phyloP scores from a whole-genome alignment of 352 stramenopile genomes.

The Halophytophthora polymorphica region DNA sequence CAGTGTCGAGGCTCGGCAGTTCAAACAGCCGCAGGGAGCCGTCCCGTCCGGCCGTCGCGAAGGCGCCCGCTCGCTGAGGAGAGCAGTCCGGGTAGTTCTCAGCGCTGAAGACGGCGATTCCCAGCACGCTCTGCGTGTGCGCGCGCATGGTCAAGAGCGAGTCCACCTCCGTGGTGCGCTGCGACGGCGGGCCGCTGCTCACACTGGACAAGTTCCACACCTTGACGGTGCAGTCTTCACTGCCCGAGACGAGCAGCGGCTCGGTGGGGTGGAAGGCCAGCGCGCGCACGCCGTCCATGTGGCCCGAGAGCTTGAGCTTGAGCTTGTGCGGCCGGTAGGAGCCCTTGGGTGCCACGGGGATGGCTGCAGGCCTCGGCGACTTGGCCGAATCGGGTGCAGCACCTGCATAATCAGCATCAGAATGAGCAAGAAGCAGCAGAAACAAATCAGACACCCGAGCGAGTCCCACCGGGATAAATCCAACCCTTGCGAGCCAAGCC shows the following conservation, averaged over 20 bases:
- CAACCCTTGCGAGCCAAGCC: conserved; percentile 3
- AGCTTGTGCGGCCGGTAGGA: conserved; percentile 78
- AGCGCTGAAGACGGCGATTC: conserved; percentile 64
- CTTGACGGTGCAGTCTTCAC: conserved; percentile 83
- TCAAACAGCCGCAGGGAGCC: conserved; percentile 69
- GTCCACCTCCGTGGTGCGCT: conserved; percentile 73
- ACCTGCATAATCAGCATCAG: conserved; percentile 13
- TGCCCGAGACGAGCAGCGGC: conserved; percentile 75
- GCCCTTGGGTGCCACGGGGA: conserved; percentile 49
- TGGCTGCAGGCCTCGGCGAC: conserved; percentile 37
- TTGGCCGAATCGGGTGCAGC: conserved; percentile 32
- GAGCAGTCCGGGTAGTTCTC: conserved; percentile 69
- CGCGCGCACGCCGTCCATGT: conserved; percentile 80
- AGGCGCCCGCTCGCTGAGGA: conserved; percentile 47
- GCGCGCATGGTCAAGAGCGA: conserved; percentile 71
- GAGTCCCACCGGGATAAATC: conserved; percentile 4
- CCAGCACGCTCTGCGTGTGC: conserved; percentile 73
- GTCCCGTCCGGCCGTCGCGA: conserved; percentile 76
- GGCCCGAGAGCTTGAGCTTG: conserved; percentile 81
- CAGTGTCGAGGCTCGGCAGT: conserved; percentile 47
- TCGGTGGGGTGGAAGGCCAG: conserved; percentile 82
- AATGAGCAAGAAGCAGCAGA: neutral
- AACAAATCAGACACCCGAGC: neutral
- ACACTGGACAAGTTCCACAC: conserved; percentile 78
- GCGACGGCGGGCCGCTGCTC: conserved; percentile 56